Base-by-base conservation (phyloP, 148 eudicot species). In the Chenopodium album region DNA sequence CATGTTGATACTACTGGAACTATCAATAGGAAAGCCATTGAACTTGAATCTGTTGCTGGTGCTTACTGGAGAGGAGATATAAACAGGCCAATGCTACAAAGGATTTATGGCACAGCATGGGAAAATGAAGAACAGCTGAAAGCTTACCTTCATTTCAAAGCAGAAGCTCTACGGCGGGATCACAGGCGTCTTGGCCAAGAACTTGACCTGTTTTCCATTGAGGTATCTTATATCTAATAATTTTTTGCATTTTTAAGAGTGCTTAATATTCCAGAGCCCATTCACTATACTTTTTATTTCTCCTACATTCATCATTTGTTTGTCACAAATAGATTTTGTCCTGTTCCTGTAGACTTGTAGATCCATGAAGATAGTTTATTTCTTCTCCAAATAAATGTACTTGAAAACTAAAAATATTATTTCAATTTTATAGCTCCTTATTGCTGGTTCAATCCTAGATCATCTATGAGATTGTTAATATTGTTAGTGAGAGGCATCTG, bases 41-140 rank as follows among this genome's bases (percentile, higher is more conserved):
- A 96, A 48, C 98, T 96, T 80, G 99, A 96, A 89, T 96, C 99
- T 85, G 97, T 96, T 82, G 98, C 99, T 82, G 99, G 99, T 87
- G 99, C 99, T 44, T 96, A 96, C 84, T 96, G 99, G 99, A 94
- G 98, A 90, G 99, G 98, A 80, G 98, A 96, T 78, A 88, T 85
- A 47, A 87, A 88, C 64, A 94, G 85, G 85, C 99, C 97, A 80
- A 96, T 94, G 99, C 94, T 96, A 54, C 99, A 96, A 87, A 90
- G 99, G 78, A 94, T 96, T 83, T 96, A 96, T 81, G 99, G 99
- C 48, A 96, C 99, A 72, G 99, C 99, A 50, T 96, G 99, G 99
- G 98, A 96, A 85, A 87, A 82, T 84, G 97, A 94, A 85, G 92
- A 92, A 83, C 98, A 96, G 78, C 70, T 94, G 78, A 92, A 96